Conservation (phyloP, 352 stramenopile species). For the Pythium myriotylum region DNA sequence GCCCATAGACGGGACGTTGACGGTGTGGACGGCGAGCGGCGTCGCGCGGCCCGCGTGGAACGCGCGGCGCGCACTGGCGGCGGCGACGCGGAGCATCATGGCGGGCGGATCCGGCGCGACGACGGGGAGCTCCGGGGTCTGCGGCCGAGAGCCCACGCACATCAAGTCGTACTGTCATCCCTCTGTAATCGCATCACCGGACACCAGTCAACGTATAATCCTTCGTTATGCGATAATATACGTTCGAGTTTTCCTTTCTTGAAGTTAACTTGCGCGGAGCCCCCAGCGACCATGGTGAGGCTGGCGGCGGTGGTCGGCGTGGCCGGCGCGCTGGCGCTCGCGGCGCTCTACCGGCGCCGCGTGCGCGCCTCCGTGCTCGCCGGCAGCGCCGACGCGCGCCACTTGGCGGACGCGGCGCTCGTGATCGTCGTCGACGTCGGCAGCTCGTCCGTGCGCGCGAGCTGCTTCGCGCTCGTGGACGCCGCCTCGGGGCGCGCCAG, state of each 20-base stretch:
- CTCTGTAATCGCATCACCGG: not conserved
- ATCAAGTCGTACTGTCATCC: not conserved
- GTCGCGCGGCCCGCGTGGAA: conserved; percentile 50
- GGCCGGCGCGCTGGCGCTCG: conserved; percentile 23
- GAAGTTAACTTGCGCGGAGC: not conserved
- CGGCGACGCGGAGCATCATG: conserved; percentile 25
- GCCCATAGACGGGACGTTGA: conserved; percentile 89
- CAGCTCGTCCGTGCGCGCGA: conserved; percentile 92
- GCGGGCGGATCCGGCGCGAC: not conserved
- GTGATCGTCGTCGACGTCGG: conserved; percentile 91
- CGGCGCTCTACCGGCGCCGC: conserved; percentile 20
- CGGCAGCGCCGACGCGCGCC: conserved; percentile 38
- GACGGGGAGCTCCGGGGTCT: not conserved
- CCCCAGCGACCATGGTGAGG: conserved; percentile 1
- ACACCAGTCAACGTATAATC: no score
- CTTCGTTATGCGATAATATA: no score
- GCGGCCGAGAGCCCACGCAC: not conserved
- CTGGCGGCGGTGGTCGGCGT: conserved; percentile 28
- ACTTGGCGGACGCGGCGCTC: conserved; percentile 50
- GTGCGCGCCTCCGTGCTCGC: conserved; percentile 26
- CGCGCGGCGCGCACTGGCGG: conserved; percentile 29
- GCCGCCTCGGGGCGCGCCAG: not conserved
- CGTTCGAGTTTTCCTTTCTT: not conserved
- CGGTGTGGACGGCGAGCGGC: conserved; percentile 55
- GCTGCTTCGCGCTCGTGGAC: conserved; percentile 76